Evolutionary conservation across 2,329 filamentous ascomycete genomes (phyloP).

Genomic region (Neonectria magnoliae): DNA sequence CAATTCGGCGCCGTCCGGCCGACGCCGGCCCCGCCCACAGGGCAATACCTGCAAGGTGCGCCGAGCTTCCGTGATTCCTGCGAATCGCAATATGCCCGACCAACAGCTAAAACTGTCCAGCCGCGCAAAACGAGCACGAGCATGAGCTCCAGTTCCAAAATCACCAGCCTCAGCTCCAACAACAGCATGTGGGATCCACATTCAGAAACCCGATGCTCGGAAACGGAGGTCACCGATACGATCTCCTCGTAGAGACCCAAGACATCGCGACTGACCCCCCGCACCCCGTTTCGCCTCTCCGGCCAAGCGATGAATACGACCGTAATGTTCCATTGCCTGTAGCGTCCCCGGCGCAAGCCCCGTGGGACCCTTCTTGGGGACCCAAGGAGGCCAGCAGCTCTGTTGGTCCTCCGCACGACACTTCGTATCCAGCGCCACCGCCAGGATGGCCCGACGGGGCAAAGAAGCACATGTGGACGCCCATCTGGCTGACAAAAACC

Average conservation of each 20-base stretch:
- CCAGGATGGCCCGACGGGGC: slow-evolving; percentile 19
- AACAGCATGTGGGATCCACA: slow-evolving; percentile 9
- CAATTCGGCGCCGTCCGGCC: slow-evolving; percentile 1
- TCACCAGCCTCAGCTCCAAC: slow-evolving; percentile 2
- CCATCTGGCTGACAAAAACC: slow-evolving; percentile 31
- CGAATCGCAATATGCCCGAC: not conserved
- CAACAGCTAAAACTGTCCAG: slow-evolving; percentile 13
- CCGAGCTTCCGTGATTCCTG: not conserved
- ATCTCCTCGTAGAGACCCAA: slow-evolving; percentile 19
- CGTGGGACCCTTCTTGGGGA: not conserved
- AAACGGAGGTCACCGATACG: slow-evolving; percentile 26
- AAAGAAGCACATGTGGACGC: slow-evolving; percentile 33
- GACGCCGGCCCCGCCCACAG: not conserved
- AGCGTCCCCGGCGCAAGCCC: slow-evolving; percentile 5
- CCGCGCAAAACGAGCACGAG: slow-evolving; percentile 26
- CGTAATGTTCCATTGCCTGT: slow-evolving; percentile 5
- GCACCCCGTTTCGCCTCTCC: slow-evolving; percentile 15
- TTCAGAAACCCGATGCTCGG: slow-evolving; percentile 18
- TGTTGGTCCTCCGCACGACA: slow-evolving; percentile 5
- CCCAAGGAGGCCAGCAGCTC: slow-evolving; percentile 15
- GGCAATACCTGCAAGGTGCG: slow-evolving; percentile 21
- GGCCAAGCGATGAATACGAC: slow-evolving; percentile 25
- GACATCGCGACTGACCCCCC: slow-evolving; percentile 10
- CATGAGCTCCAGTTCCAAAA: slow-evolving; percentile 17
- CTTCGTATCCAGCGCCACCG: slow-evolving; percentile 3